phyloP scores from a whole-genome alignment of 345 rosid species.

The Theobroma cacao region DNA sequence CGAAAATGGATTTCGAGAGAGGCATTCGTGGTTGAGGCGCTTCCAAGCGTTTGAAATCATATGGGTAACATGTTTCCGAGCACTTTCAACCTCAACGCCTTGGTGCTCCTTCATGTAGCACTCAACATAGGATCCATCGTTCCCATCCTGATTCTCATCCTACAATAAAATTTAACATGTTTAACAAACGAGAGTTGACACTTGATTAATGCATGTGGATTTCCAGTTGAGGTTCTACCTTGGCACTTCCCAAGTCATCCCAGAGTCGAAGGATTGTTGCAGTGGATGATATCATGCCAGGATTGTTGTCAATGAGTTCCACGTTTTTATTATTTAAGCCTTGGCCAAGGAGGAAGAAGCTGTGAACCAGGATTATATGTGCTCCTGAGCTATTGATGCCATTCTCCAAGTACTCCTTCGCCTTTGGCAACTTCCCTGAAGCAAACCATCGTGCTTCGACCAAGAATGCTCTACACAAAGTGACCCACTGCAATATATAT shows the following conservation, averaged over 20 bases:
- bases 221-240: conserved; percentile 22
- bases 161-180: neutral
- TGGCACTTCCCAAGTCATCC: conserved; percentile 64
- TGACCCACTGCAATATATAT: conserved; percentile 49
- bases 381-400: conserved; percentile 60
- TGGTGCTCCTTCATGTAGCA: conserved; percentile 46
- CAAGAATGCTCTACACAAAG: conserved; percentile 50
- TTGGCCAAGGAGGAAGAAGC: conserved; percentile 48
- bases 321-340: conserved; percentile 29
- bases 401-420: conserved; percentile 54
- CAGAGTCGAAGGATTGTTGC: conserved; percentile 56
- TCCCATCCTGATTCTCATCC: conserved; percentile 56
- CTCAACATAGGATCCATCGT: conserved; percentile 59
- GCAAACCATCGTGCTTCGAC: conserved; percentile 62
- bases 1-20: conserved; percentile 33
- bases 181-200: neutral
- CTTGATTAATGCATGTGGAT: neutral
- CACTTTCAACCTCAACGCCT: conserved; percentile 29
- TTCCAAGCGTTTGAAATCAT: conserved; percentile 61
- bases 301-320: conserved; percentile 30
- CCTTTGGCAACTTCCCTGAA: conserved; percentile 28
- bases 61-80: conserved; percentile 23
- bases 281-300: conserved; percentile 32
- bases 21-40: conserved; percentile 44
- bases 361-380: conserved; percentile 40